Base-by-base conservation (phyloP, 306 rosid genomes). In the Trifolium dubium region DNA sequence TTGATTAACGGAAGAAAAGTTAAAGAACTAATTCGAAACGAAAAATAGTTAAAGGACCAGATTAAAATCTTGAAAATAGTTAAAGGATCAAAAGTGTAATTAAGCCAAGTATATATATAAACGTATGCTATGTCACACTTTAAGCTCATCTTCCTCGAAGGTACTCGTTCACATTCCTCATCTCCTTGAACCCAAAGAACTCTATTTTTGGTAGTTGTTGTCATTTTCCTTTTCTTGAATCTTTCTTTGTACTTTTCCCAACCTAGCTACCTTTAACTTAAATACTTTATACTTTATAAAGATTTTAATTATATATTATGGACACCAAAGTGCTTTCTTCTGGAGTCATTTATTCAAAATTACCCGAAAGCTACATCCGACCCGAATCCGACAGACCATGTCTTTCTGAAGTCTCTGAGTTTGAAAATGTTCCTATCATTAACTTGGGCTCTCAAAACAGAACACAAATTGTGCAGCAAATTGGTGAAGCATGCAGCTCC, bases 331-430 rank as follows among this genome's bases (percentile, higher is more conserved):
- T 94, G 2, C 46, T 94, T 1, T 90, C 96, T 50, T 73, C 97
- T 0, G 92, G 96, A 44, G 19, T 78, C 81, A 77, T 0, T 1
- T 61, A 79, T 85, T 8, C 79, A n/a, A 87, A 30, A 28, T 23
- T 94, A 75, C 99, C 99, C 23, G 85, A 76, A 6, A 79, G 90
- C 47, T 94, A 94, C 43, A 35, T 88, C 70, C 64, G 99, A 35
- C 97, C 99, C 2, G 98, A 90, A 78, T 85, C 96, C 10, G 97
- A 94, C 0, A 78, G 99, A 59, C 99, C 99, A 11, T 75, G 88
- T 12, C 84, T 92, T 8, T 80, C 83, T 0, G 85, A 89, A 51
- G 92, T 94, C 7, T 85, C 85, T 0, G 50, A 29, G 7, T 94
- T 89, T 12, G 82, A 88, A 5, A 85, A 86, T 62, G 89, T 94